phyloP scores from a whole-genome alignment of 2,329 filamentous ascomycete species.

The Hypoxylon sp. region DNA sequence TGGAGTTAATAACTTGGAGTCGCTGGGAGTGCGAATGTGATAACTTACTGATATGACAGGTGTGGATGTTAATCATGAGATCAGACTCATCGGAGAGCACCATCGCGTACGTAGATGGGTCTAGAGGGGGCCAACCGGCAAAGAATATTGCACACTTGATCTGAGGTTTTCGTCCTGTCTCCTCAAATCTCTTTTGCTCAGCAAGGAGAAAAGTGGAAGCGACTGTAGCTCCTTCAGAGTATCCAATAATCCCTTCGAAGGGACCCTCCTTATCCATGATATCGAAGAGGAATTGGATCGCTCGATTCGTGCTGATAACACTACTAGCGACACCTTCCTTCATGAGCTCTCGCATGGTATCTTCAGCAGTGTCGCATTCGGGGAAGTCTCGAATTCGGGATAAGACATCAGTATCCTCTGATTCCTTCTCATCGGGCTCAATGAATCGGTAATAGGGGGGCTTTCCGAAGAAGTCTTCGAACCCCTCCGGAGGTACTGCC shows the following conservation, averaged over 20 bases:
- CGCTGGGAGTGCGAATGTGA: background rate
- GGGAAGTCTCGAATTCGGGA: constrained; percentile 69
- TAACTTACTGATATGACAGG: constrained; percentile 65
- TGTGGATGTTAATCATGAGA: constrained; percentile 65
- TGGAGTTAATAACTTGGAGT: constrained; percentile 39
- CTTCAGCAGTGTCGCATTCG: constrained; percentile 66
- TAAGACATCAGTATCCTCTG: constrained; percentile 62
- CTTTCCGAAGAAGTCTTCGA: constrained; percentile 70
- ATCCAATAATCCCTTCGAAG: constrained; percentile 54
- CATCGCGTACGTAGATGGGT: constrained; percentile 60
- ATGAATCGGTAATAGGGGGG: constrained; percentile 71
- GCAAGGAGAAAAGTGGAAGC: constrained; percentile 52
- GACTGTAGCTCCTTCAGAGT: constrained; percentile 54
- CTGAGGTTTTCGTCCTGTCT: constrained; percentile 54
- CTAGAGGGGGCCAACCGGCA: constrained; percentile 68
- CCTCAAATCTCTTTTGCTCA: constrained; percentile 50
- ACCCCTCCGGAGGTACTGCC: constrained; percentile 66
- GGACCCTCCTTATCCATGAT: constrained; percentile 54
- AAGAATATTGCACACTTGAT: constrained; percentile 67
- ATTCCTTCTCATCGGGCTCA: constrained; percentile 62
- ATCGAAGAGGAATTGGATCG: constrained; percentile 59
- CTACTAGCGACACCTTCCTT: constrained; percentile 59
- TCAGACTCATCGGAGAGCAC: constrained; percentile 66
- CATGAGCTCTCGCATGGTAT: constrained; percentile 68
- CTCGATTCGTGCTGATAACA: constrained; percentile 57